These are phyloP conservation scores for Diddensiella santjacobensis DNA, from an alignment of 805 yeast genomes.

Conservation along the genomic window DNA sequence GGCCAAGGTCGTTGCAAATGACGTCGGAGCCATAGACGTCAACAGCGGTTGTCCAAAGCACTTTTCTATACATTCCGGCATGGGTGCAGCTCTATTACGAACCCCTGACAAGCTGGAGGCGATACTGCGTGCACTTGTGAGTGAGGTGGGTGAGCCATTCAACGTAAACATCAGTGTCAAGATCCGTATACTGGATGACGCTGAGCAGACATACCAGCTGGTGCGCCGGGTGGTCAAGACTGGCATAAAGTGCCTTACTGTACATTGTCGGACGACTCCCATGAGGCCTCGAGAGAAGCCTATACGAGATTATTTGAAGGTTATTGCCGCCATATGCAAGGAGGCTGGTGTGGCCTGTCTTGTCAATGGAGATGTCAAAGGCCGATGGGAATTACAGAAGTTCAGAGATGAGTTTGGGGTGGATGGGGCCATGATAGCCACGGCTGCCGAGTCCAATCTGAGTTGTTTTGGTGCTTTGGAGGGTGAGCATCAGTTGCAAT, in stretches of 20 bases:
- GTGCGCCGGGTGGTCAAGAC: conserved; percentile 61
- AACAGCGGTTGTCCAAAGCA: conserved; percentile 98
- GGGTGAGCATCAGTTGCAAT: conserved; percentile 34
- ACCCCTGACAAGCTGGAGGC: conserved; percentile 76
- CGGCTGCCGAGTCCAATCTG: conserved; percentile 83
- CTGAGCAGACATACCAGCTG: conserved; percentile 56
- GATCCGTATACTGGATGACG: conserved; percentile 69
- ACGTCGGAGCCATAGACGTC: conserved; percentile 89
- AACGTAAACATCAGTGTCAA: conserved; percentile 85
- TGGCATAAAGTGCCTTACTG: conserved; percentile 80
- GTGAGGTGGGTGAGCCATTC: conserved; percentile 72
- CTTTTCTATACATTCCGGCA: conserved; percentile 89
- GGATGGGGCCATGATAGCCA: conserved; percentile 90
- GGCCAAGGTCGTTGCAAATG: conserved; percentile 71
- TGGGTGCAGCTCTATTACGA: conserved; percentile 90
- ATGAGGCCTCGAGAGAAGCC: conserved; percentile 86
- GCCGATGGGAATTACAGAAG: conserved; percentile 49
- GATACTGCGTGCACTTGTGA: conserved; percentile 66
- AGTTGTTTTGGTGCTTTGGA: conserved; percentile 51
- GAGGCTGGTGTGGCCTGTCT: conserved; percentile 64
- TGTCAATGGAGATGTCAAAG: conserved; percentile 73
- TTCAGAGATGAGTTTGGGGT: conserved; percentile 52
- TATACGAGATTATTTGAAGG: conserved; percentile 61
- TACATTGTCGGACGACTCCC: conserved; percentile 84
- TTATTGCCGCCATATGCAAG: conserved; percentile 58